Evolutionary conservation across 495 filamentous ascomycete species (phyloP).

Genomic region (Daldinia grandis): DNA sequence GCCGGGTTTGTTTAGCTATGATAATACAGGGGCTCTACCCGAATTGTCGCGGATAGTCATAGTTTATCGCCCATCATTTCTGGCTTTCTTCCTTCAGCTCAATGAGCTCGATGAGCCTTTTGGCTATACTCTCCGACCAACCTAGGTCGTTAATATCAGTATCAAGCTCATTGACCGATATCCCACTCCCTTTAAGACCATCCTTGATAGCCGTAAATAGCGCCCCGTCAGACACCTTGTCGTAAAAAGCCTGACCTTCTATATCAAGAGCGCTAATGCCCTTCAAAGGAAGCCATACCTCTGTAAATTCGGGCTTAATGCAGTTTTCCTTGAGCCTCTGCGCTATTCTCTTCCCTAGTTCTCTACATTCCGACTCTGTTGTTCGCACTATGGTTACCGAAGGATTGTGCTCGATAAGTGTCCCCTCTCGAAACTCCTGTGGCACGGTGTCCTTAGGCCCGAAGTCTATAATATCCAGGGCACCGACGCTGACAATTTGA

Average conservation of each 20-base stretch:
- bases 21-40: background rate
- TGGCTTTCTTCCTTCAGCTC: conserved; percentile 3
- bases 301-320: conserved; percentile 49
- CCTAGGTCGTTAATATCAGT: conserved; percentile 51
- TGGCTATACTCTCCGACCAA: conserved; percentile 53
- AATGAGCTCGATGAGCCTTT: conserved; percentile 33
- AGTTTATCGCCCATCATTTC: background rate
- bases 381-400: conserved; percentile 72
- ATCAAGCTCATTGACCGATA: conserved; percentile 49
- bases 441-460: conserved; percentile 65
- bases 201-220: conserved; percentile 56
- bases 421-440: conserved; percentile 51
- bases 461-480: conserved; percentile 76
- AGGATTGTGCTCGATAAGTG: conserved; percentile 70
- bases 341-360: conserved; percentile 63
- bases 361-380: conserved; percentile 59
- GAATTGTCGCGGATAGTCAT: background rate
- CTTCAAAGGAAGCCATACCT: conserved; percentile 65
- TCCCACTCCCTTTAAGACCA: conserved; percentile 45
- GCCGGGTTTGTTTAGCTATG: background rate
- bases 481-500: conserved; percentile 69
- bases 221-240: conserved; percentile 47
- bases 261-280: conserved; percentile 54
- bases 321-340: conserved; percentile 56
- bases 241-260: conserved; percentile 48